A percentile compares a stretch with the other conserved stretches of the same genome.
Evolutionary conservation across 176 grass and related monocot species (phyloP).

Genomic region (Zoysia pacifica): DNA sequence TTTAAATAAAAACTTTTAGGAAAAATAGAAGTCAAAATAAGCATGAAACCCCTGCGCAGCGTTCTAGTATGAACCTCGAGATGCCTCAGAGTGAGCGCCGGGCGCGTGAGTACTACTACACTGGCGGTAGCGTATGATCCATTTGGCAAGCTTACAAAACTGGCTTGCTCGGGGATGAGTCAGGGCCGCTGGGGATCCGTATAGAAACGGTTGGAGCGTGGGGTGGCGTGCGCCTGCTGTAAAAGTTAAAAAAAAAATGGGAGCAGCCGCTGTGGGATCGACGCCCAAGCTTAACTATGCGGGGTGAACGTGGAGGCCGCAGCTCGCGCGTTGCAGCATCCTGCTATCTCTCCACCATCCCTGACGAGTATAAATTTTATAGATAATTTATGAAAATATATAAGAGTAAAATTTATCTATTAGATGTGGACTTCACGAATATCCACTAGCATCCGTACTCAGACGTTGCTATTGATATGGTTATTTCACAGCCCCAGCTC

Average conservation of each 20-base stretch:
- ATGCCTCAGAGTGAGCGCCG: conserved; percentile 27
- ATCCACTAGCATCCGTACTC: too few species aligned
- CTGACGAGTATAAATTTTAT: too few species aligned
- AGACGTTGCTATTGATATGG: too few species aligned
- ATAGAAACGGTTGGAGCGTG: conserved; percentile 52
- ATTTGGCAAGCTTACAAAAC: conserved; percentile 56
- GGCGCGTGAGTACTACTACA: not conserved
- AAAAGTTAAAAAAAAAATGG: conserved; percentile 33
- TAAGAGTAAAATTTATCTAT: too few species aligned
- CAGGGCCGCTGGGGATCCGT: conserved; percentile 40
- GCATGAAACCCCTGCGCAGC: too few species aligned
- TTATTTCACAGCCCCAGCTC: not conserved
- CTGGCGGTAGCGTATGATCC: conserved; percentile 10
- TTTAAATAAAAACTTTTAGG: too few species aligned
- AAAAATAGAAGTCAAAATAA: too few species aligned
- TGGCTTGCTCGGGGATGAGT: conserved; percentile 2
- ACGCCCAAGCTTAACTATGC: conserved; percentile 39
- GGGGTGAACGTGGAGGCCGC: conserved; percentile 44
- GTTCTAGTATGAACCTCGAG: conserved; percentile 11
- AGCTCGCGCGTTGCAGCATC: not conserved
- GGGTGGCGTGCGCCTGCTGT: conserved; percentile 40
- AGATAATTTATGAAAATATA: too few species aligned
- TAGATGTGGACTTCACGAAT: too few species aligned
- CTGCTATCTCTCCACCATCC: too few species aligned
- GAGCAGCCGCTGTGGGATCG: conserved; percentile 54